Percentiles rank a stretch among this genome's conserved stretches.
Evolutionary conservation across 495 filamentous ascomycete genomes (phyloP).

Genomic region (Penicillium canescens): DNA sequence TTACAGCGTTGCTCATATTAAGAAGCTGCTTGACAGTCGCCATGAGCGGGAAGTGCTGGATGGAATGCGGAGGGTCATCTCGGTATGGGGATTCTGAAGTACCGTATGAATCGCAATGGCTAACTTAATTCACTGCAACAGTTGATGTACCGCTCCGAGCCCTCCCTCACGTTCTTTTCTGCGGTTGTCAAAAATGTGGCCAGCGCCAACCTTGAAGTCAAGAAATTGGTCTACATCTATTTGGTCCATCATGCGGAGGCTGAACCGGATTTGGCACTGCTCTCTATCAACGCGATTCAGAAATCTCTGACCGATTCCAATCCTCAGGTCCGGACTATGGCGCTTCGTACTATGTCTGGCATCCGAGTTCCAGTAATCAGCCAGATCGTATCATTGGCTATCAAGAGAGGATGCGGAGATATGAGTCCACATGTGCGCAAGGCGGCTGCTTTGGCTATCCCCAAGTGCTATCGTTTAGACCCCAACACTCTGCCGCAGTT

Average conservation of each 20-base stretch:
- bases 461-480: slow-evolving; percentile 95
- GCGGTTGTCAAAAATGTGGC: slow-evolving; percentile 96
- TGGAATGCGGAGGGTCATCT: slow-evolving; percentile 84
- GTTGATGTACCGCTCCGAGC: slow-evolving; percentile 90
- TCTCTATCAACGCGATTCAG: slow-evolving; percentile 98
- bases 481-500: slow-evolving; percentile 82
- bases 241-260: slow-evolving; percentile 93
- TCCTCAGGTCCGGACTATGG: slow-evolving; percentile 86
- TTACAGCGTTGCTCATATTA: slow-evolving; percentile 65
- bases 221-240: slow-evolving; percentile 98
- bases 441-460: slow-evolving; percentile 91
- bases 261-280: slow-evolving; percentile 89
- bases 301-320: slow-evolving; percentile 92
- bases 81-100: slow-evolving; percentile 54
- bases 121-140: slow-evolving; percentile 37
- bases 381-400: slow-evolving; percentile 94
- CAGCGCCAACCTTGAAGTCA: slow-evolving; percentile 85
- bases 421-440: slow-evolving; percentile 94
- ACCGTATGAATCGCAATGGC: slow-evolving; percentile 4
- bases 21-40: slow-evolving; percentile 91
- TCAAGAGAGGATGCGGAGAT: slow-evolving; percentile 87
- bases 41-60: slow-evolving; percentile 92
- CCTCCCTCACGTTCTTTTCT: slow-evolving; percentile 85
- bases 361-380: slow-evolving; percentile 97
- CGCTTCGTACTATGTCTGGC: slow-evolving; percentile 90